Base-by-base conservation (phyloP, 2,329 filamentous ascomycete genomes). In the Xylaria hypoxylon region DNA sequence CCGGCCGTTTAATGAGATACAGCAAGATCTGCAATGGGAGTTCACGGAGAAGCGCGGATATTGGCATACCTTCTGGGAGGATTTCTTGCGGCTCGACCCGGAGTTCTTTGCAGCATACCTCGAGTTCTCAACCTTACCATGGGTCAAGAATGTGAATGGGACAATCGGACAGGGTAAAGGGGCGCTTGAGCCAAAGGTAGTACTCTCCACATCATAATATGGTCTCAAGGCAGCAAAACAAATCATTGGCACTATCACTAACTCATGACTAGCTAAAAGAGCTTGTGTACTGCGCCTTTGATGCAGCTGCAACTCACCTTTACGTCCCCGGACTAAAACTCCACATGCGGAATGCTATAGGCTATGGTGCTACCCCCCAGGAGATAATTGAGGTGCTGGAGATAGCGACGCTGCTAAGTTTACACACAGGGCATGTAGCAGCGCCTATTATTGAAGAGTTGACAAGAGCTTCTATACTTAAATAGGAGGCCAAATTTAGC, bases 341-440 rank as follows among this genome's bases (percentile, higher is more conserved):
- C 28, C 83, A 84, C 69, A 84, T 84, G 77, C 78, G 77, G 62
- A 84, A 84, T 68, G 82, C 82, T 26, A 70, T 84, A 5, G 76
- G 78, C 13, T 81, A 81, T 65, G 83, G 83, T 0, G 82, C 80
- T 0, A 82, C 79, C 1, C 77, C 79, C 5, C 79, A 83, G 47
- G 81, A 84, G 74, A 81, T 85, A 52, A 77, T 83, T 74, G 82
- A 84, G 69, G 80, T 84, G 0, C 69, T 84, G 60, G 81, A 85
- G 70, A 74, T 85, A 69, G 80, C 82, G 2, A 78, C 74, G 3
- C 55, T 75, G 10, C 56, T 76, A 59, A 74, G 74, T 67, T 19
- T 76, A 50, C 75, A 76, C 15, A 76, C 73, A 11, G 73, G 70
- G 4, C 75, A 77, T 68, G 73, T 77, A 11, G 70, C 75, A n/a